Base-by-base conservation (phyloP, 306 rosid species). In the Vachellia collinsii region DNA sequence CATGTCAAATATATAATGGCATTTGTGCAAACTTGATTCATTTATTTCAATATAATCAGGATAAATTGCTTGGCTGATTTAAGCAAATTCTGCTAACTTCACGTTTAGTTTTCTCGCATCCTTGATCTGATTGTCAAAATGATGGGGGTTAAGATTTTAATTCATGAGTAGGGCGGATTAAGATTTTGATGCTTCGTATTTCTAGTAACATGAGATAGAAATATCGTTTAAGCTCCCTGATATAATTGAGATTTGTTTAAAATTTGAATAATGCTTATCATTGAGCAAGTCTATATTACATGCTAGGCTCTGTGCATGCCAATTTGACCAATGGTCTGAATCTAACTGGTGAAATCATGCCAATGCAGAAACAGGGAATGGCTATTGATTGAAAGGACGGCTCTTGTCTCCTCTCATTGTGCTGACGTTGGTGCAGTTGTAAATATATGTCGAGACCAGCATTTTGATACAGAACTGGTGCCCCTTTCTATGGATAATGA, bases 301-400 rank as follows among this genome's bases (percentile, higher is more conserved):
- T 79, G 43, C 29, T 34, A 39, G 70, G 59, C 71, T 47, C 54
- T 78, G 25, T 74, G 78, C 81, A 69, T 70, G 82, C 44, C 3
- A 46, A 25, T 22, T 54, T 70, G 83, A 87, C 51, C 61, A 69
- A 69, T 65, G 75, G 72, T 62, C n/a, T 79, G 38, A 17, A 25
- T 37, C 56, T 75, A 43, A 69, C 34, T 44, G 54, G 46, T 42
- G 19, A 7, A 13, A 6, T 42, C 70, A 56, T 70, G 72, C 65
- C 72, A 72, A 9, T 71, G 77, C 78, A 59, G 72, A 68, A 19
- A 72, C 47, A 39, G 36, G 64, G 72, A 59, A n/a, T n/a, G n/a
- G n/a, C n/a, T n/a, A n/a, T n/a, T n/a, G n/a, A n/a, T n/a, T n/a
- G n/a, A n/a, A n/a, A n/a, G n/a, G n/a, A n/a, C n/a, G n/a, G n/a